Percentiles rank a stretch among this genome's conserved stretches.
Evolutionary conservation across 2,329 filamentous ascomycete species (phyloP).

Genomic region (Juglanconis oblonga): DNA sequence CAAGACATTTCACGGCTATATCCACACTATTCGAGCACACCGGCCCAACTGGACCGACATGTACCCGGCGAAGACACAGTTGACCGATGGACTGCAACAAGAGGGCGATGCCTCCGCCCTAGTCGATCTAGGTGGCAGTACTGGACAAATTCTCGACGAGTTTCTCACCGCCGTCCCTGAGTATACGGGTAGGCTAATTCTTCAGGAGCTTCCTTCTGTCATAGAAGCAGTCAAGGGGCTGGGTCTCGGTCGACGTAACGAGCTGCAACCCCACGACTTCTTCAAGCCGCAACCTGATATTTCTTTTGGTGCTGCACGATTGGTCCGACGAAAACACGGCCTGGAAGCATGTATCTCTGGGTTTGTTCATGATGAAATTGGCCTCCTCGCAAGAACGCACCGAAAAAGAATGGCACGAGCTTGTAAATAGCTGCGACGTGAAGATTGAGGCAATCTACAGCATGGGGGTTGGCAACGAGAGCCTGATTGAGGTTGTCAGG

Average conservation of each 20-base stretch:
- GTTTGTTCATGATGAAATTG: too few relatives aligned
- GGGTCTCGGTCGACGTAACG: slow-evolving; percentile 19
- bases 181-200: neutral
- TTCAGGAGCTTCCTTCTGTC: neutral
- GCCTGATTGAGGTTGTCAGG: too few relatives aligned
- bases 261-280: too few relatives aligned
- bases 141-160: neutral
- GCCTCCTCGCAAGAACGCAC: too few relatives aligned
- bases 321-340: too few relatives aligned
- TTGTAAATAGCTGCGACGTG: too few relatives aligned
- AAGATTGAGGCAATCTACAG: too few relatives aligned
- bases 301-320: too few relatives aligned
- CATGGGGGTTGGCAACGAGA: too few relatives aligned
- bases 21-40: neutral
- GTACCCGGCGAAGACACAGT: neutral
- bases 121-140: neutral
- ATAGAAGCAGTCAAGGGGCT: neutral
- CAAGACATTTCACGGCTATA: neutral
- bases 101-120: neutral
- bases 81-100: neutral
- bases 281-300: too few relatives aligned
- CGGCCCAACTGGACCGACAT: neutral
- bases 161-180: neutral
- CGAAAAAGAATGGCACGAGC: too few relatives aligned
- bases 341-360: too few relatives aligned